Evolutionary conservation across 2,329 filamentous ascomycete species (phyloP), one percentile per base, ranked within the genome.

Genomic region (Onygenales sp.): DNA sequence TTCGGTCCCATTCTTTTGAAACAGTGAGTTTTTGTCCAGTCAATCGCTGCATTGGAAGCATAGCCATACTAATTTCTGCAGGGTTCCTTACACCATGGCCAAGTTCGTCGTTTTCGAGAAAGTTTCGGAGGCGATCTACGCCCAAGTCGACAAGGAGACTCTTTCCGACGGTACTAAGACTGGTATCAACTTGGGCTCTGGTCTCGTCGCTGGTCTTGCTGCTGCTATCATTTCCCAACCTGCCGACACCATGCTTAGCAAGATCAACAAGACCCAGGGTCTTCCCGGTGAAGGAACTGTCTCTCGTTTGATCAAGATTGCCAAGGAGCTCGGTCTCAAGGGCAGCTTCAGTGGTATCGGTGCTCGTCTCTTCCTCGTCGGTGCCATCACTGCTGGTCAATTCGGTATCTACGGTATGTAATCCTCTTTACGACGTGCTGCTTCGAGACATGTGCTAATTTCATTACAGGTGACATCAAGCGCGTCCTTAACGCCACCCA

Each of bases 71-170:
- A 52, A 67, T 57, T 54, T 46, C 32, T 37, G 7, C 46, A 88
- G 86, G 80, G 84, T 94, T 64, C 88, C 88, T 61, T 94, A 94
- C 80, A 94, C 88, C 73, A 91, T 93, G 86, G 80, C 88, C 81
- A 94, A 94, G 80, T 94, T 94, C 78, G 88, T 92, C 74, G 88
- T 91, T 66, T 93, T 83, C 82, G 88, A 94, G 78, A 92, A 92
- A 81, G 86, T 89, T 65, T 77, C 83, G 65, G 88, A 93, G 78
- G 66, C 78, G 62, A 72, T 87, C 77, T 92, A 84, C 81, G 71
- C 75, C 63, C 58, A 67, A 51, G 73, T 86, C 69, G 85, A 88
- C 80, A 92, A 91, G 81, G 74, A 78, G 67, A 78, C 75, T 56
- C 74, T 87, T 62, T 85, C 84, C 65, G 74, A 80, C 65, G 78